Evolutionary conservation across 345 rosid genomes (phyloP).

Genomic region (Angophora floribunda): DNA sequence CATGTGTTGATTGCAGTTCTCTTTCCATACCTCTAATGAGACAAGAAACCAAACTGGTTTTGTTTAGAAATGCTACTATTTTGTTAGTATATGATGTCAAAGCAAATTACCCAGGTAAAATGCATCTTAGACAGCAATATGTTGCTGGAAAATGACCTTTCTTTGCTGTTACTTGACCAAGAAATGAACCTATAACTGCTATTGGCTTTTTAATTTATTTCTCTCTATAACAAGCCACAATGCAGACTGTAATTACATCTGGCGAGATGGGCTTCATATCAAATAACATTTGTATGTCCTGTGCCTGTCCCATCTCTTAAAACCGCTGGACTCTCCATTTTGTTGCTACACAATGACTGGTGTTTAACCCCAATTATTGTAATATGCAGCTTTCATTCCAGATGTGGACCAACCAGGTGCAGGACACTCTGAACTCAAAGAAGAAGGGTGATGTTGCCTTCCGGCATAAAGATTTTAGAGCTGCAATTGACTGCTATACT

Average conservation of each 20-base stretch:
- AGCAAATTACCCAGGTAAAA: background rate
- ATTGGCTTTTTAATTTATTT: background rate
- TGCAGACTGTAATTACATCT: background rate
- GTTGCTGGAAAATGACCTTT: background rate
- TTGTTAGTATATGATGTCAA: background rate
- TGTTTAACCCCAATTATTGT: background rate
- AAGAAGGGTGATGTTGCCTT: slow-evolving; percentile 89
- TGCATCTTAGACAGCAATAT: background rate
- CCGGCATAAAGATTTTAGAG: slow-evolving; percentile 59
- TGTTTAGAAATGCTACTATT: background rate
- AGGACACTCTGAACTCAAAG: slow-evolving; percentile 68
- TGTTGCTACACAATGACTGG: background rate
- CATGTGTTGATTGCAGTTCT: background rate
- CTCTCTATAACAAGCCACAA: background rate
- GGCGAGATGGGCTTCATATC: background rate
- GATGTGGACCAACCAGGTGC: slow-evolving; percentile 98
- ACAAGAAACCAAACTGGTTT: background rate
- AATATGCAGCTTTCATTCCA: slow-evolving; percentile 82
- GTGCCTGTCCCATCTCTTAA: background rate
- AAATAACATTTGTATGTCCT: background rate
- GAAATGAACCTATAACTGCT: background rate
- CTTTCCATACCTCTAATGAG: background rate
- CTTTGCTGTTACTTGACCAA: background rate
- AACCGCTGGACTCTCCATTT: background rate
- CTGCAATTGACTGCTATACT: slow-evolving; percentile 65